These are phyloP conservation scores for Cladosporium sp. DNA, from an alignment of 2,329 filamentous ascomycete genomes.

Conservation along the genomic window DNA sequence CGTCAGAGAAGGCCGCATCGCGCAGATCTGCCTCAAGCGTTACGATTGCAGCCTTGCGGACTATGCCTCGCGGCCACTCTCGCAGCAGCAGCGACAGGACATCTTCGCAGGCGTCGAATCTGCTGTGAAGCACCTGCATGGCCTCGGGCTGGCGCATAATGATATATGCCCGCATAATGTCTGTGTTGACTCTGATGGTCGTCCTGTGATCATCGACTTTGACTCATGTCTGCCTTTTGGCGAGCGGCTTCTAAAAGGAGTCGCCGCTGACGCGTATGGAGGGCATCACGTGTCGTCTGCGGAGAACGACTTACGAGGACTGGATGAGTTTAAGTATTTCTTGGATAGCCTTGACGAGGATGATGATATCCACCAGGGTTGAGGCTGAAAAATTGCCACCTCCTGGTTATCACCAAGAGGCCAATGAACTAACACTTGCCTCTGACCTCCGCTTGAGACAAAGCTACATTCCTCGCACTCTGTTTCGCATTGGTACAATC, in stretches of 20 bases:
- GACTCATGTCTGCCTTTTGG: slow-evolving; percentile 38
- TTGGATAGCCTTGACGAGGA: slow-evolving; percentile 5
- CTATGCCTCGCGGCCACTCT: slow-evolving; percentile 24
- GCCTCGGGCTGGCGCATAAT: slow-evolving; percentile 40
- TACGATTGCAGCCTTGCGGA: slow-evolving; percentile 31
- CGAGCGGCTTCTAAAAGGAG: slow-evolving; percentile 30
- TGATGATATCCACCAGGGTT: background rate
- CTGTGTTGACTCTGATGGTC: slow-evolving; percentile 35
- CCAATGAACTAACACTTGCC: background rate
- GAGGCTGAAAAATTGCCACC: background rate
- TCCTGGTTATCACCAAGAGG: background rate
- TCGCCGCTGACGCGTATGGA: slow-evolving; percentile 22
- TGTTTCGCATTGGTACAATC: background rate
- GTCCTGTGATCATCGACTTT: slow-evolving; percentile 40
- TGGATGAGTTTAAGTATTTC: slow-evolving; percentile 15
- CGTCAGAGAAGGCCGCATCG: slow-evolving; percentile 30
- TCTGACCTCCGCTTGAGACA: background rate
- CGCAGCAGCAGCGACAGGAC: slow-evolving; percentile 22
- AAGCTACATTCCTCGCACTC: background rate
- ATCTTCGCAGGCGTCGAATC: slow-evolving; percentile 29
- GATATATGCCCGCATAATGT: slow-evolving; percentile 41
- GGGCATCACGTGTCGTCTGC: slow-evolving; percentile 22
- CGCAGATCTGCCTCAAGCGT: slow-evolving; percentile 32
- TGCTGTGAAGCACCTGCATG: slow-evolving; percentile 39
- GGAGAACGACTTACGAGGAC: slow-evolving; percentile 24